Percentiles rank a stretch among this genome's conserved stretches.
phyloP scores from a whole-genome alignment of 2,329 filamentous ascomycete species.

The Fusarium fujikuroi region DNA sequence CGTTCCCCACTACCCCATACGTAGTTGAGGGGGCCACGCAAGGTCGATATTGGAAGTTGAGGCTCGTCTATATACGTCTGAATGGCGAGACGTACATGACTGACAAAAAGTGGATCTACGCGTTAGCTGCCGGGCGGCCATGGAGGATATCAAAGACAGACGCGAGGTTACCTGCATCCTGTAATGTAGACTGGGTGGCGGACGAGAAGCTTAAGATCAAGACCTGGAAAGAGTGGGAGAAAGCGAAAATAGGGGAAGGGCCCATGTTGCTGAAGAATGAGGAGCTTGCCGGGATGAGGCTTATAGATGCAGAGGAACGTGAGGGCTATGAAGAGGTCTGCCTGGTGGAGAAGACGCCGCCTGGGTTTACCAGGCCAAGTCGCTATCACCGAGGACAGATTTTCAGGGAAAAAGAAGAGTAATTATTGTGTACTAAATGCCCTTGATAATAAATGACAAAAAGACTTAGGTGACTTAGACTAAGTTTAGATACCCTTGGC shows the following conservation, averaged over 20 bases:
- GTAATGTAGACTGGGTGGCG: neutral
- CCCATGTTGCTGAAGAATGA: neutral
- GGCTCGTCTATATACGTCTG: neutral
- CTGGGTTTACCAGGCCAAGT: neutral
- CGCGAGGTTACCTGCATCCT: neutral
- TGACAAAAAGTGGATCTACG: rapidly evolving
- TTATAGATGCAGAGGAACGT: neutral
- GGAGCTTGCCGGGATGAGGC: neutral
- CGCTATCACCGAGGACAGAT: neutral
- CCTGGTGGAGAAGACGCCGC: neutral
- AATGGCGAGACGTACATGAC: neutral
- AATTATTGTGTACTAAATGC: neutral
- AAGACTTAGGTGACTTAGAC: rapidly evolving
- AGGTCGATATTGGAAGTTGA: neutral
- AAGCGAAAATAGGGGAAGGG: rapidly evolving
- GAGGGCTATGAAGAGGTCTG: neutral
- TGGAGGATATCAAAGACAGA: neutral
- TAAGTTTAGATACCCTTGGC: neutral
- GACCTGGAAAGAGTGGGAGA: neutral
- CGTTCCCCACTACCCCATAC: neutral
- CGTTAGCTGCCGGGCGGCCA: neutral
- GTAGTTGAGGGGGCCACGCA: rapidly evolving
- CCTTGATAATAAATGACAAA: neutral
- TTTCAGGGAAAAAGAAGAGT: neutral
- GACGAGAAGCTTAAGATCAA: neutral